Conservation (phyloP, 2,329 filamentous ascomycete species). For the Trichoderma aggressivum region DNA sequence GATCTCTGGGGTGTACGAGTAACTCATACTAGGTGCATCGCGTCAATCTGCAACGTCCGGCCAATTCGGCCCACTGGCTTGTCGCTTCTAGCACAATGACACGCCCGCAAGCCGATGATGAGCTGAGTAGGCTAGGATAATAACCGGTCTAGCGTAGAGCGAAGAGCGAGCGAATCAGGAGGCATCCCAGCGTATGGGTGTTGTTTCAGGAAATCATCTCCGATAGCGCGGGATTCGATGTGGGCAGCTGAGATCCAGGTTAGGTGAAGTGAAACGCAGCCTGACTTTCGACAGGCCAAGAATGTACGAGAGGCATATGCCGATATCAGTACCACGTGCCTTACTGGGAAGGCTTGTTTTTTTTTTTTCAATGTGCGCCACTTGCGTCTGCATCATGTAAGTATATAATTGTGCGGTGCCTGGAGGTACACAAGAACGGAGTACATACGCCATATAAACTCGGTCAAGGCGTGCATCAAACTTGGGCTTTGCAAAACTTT, state of each 20-base stretch:
- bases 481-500: background rate
- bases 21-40: constrained; percentile 7
- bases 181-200: background rate
- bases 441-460: background rate
- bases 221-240: constrained; percentile 15
- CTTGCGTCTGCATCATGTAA: background rate
- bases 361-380: background rate
- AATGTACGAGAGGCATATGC: background rate
- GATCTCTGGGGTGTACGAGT: constrained; percentile 15
- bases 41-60: constrained; percentile 16
- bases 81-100: constrained; percentile 15
- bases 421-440: background rate
- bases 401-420: background rate
- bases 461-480: background rate
- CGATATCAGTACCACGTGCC: background rate
- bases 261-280: constrained; percentile 17
- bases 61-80: constrained; percentile 4
- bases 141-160: background rate
- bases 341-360: background rate
- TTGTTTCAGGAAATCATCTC: constrained; percentile 21
- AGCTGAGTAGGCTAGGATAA: background rate
- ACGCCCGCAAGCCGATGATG: constrained; percentile 17
- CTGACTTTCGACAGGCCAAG: background rate
- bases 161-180: constrained; percentile 2
- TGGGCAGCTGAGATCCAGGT: constrained; percentile 18